Percentiles rank a stretch among this genome's conserved stretches.
Evolutionary conservation across 2,329 filamentous ascomycete genomes (phyloP).

Genomic region (Nemania sp.): DNA sequence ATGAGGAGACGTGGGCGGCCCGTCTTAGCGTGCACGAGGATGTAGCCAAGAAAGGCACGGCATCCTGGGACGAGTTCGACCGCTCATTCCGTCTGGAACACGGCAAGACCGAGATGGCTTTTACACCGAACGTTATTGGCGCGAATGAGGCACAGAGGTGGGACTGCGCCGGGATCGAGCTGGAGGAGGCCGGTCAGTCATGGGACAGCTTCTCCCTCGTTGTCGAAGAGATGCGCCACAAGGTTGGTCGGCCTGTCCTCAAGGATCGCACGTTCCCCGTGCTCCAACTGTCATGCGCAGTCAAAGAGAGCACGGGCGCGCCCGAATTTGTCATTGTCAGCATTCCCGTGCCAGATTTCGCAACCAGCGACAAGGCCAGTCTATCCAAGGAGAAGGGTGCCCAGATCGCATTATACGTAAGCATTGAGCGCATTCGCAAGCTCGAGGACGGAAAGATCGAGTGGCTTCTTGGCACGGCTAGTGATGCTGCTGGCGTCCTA

Average conservation of each 20-base stretch:
- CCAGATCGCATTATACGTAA: slow-evolving; percentile 65
- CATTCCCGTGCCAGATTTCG: slow-evolving; percentile 55
- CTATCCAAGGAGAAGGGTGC: slow-evolving; percentile 50
- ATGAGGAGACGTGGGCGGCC: slow-evolving; percentile 65
- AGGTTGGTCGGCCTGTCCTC: slow-evolving; percentile 60
- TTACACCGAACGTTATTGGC: slow-evolving; percentile 61
- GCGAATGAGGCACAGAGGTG: slow-evolving; percentile 52
- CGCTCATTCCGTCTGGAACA: slow-evolving; percentile 62
- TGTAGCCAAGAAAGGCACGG: slow-evolving; percentile 54
- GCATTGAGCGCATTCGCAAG: slow-evolving; percentile 64
- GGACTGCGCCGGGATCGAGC: slow-evolving; percentile 50
- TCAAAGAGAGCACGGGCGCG: slow-evolving; percentile 35
- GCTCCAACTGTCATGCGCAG: slow-evolving; percentile 61
- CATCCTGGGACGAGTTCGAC: slow-evolving; percentile 67
- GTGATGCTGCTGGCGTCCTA: slow-evolving; percentile 69
- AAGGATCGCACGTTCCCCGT: slow-evolving; percentile 69
- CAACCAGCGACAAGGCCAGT: slow-evolving; percentile 35
- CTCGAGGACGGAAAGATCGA: slow-evolving; percentile 54
- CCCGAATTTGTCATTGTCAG: slow-evolving; percentile 62
- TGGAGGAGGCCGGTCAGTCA: slow-evolving; percentile 43
- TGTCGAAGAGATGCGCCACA: slow-evolving; percentile 69
- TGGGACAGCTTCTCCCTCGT: slow-evolving; percentile 56
- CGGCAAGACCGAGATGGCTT: slow-evolving; percentile 59
- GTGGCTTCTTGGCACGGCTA: slow-evolving; percentile 80
- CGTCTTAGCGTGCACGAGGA: slow-evolving; percentile 66